phyloP scores from a whole-genome alignment of 768 basidiomycete species.

The Mycena vitilis region DNA sequence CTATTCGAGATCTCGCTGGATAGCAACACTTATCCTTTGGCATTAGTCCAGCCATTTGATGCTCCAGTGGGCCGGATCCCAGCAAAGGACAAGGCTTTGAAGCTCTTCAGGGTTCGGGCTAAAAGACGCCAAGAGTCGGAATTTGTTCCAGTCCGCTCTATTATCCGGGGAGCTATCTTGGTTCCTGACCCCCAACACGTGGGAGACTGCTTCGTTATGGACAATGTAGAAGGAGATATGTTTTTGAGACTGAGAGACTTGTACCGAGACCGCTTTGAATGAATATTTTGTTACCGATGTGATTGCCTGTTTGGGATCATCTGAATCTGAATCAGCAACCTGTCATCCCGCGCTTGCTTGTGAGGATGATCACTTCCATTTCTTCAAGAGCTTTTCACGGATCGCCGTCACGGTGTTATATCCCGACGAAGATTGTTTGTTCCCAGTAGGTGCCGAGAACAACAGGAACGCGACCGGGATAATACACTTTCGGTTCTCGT shows the following conservation, averaged over 20 bases:
- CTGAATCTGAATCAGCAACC: no score
- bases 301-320: no score
- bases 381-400: constrained; percentile 37
- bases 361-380: no score
- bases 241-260: no score
- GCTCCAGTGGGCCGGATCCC: neutral
- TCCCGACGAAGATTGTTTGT: constrained; percentile 40
- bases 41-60: constrained; percentile 16
- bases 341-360: no score
- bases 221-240: constrained; percentile 46
- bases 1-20: neutral
- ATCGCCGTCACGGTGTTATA: constrained; percentile 44
- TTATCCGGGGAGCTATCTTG: constrained; percentile 44
- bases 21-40: neutral
- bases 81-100: constrained; percentile 40
- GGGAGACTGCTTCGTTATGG: constrained; percentile 43
- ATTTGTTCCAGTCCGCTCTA: constrained; percentile 44
- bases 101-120: constrained; percentile 35
- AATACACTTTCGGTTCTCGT: constrained; percentile 41
- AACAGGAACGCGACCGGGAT: constrained; percentile 46
- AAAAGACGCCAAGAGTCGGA: constrained; percentile 19
- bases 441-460: constrained; percentile 46
- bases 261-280: neutral
- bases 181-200: constrained; percentile 33
- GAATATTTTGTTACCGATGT: no score